phyloP scores from a whole-genome alignment of 257 asterid genomes.

The Nicotiana paniculata region DNA sequence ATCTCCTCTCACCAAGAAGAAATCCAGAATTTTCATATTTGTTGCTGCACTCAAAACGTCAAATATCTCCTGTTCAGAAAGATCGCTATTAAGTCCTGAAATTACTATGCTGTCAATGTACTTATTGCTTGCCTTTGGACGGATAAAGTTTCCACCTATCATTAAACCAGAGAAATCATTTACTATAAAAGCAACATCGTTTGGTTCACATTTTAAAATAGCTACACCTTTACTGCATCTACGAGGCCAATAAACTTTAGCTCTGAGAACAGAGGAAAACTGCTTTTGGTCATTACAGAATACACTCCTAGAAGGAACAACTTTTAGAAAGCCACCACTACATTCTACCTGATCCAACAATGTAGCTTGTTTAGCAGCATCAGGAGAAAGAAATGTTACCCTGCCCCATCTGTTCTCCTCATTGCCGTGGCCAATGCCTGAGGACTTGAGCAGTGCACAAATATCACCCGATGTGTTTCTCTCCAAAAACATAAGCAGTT shows the following conservation, averaged over 20 bases:
- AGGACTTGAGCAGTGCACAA: slow-evolving; percentile 53
- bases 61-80: slow-evolving; percentile 60
- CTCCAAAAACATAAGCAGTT: slow-evolving; percentile 65
- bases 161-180: slow-evolving; percentile 38
- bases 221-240: slow-evolving; percentile 74
- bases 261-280: slow-evolving; percentile 45
- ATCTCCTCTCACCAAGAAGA: slow-evolving; percentile 55
- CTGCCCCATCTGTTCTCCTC: slow-evolving; percentile 77
- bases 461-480: slow-evolving; percentile 38
- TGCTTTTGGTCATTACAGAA: slow-evolving; percentile 41
- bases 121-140: slow-evolving; percentile 33
- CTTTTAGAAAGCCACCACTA: slow-evolving; percentile 50
- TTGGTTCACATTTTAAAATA: slow-evolving; percentile 51
- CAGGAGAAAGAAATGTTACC: slow-evolving; percentile 80
- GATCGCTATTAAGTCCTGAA: slow-evolving; percentile 45
- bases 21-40: slow-evolving; percentile 38
- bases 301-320: slow-evolving; percentile 49
- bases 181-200: slow-evolving; percentile 43
- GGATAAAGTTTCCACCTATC: slow-evolving; percentile 36
- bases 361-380: slow-evolving; percentile 61
- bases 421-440: slow-evolving; percentile 28
- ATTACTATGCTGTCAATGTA: slow-evolving; percentile 34
- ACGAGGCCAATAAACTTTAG: slow-evolving; percentile 87
- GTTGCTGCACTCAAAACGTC: slow-evolving; percentile 38
- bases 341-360: slow-evolving; percentile 35